A percentile compares a stretch with the other conserved stretches of the same genome.
Conservation (phyloP, 2,329 filamentous ascomycete genomes). For the Talaromyces sp. region DNA sequence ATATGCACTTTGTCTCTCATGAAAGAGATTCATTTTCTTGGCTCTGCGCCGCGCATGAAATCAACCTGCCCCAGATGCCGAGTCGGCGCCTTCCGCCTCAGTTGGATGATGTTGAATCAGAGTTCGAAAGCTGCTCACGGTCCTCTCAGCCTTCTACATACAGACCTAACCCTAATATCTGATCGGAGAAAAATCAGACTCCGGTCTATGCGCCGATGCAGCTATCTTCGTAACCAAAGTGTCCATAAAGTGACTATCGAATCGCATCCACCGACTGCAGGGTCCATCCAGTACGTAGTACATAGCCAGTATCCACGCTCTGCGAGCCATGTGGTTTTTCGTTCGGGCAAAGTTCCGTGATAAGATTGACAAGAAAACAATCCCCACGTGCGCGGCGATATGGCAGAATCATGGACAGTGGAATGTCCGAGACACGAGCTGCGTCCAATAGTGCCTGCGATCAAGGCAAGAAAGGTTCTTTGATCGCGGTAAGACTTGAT, state of each 20-base stretch:
- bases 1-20: neutral
- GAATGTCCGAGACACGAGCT: neutral
- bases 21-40: neutral
- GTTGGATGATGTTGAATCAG: neutral
- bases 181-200: neutral
- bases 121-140: neutral
- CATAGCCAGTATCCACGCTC: neutral
- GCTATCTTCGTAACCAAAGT: neutral
- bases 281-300: neutral
- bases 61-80: neutral
- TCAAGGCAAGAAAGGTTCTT: neutral
- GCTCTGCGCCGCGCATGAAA: neutral
- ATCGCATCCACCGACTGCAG: neutral
- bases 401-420: neutral
- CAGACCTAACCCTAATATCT: neutral
- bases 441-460: neutral
- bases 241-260: neutral
- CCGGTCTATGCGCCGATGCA: neutral
- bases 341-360: neutral
- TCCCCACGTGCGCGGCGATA: neutral
- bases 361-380: neutral
- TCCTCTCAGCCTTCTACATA: neutral
- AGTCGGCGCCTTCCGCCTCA: neutral
- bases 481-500: neutral
- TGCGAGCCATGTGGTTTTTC: neutral